Base-by-base conservation (phyloP, 257 asterid species). In the Anisodus acutangulus region DNA sequence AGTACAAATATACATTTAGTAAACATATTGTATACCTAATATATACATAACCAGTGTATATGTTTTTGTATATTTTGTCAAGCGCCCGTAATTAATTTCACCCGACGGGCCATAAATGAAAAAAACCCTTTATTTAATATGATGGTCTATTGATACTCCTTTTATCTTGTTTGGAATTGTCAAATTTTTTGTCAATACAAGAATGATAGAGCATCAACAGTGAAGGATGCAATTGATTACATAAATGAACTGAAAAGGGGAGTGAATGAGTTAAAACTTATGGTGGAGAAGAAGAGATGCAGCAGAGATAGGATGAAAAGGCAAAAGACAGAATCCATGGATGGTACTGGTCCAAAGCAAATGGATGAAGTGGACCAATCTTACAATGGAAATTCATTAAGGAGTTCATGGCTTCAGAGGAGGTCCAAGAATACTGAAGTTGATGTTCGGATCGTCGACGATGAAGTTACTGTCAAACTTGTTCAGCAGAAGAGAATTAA, bases 381-480 rank as follows among this genome's bases (percentile, higher is more conserved):
- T 9, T 87, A 68, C 85, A 86, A 83, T 43, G 91, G 91, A 1
- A 92, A 93, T 31, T 70, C 93, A 8, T 83, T 92, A 5, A 85
- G 98, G 31, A 92, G 98, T 86, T 96, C 99, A 79, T 94, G 99
- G 98, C 95, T 96, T 15, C 96, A 92, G n/a, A 84, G 97, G 82
- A 96, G 93, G 78, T 88, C 97, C 22, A 92, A 92, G 90, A 91
- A 91, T 83, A 91, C 93, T 0, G 98, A 96, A 89, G 97, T 96
- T 2, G 99, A 96, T 83, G 97, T 96, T 0, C 90, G 99, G 2
- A 93, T 94, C 78, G 85, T 94, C 5, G 97, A 91, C 66, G 94
- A 96, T 45, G 97, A 94, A 83, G 97, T 96, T 6, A 96, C 98
- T 0, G 94, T 96, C 13, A 94, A 94, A 87, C 91, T 96, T 49